Base-by-base conservation (phyloP, 108 stramenopile species). In the Conticribra weissflogii region DNA sequence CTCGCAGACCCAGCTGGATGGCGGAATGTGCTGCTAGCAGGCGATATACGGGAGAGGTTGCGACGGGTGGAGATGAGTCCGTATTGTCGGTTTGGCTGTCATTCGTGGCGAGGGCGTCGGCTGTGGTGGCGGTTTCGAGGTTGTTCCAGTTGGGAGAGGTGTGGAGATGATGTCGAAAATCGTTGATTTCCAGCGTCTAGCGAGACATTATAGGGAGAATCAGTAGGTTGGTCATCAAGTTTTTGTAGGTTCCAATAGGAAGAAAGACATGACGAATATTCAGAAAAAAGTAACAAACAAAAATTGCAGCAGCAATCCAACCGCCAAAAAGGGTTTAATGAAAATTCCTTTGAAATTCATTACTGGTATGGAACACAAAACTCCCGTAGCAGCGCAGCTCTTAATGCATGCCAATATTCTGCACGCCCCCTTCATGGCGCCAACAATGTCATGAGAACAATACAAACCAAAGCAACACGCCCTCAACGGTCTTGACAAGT, bases 121-220 rank as follows among this genome's bases (percentile, higher is more conserved):
- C 12, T 50, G 63, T 65, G 50, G 21, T 33, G 50, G 28, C 31
- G 25, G 2, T 51, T 33, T 7, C 63, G 63, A 21, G 53, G 50
- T 12, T 12, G 12, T 41, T 41, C 36, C 36, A 41, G 5, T 51
- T 51, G n/a, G 50, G 18, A 34, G 63, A 65, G 2, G 19, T 52
- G 51, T 53, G 31, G 51, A 72, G 61, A 7, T 54, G 61, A 19
- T 72, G 71, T 4, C 61, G 36, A 59, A 72, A 72, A 33, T 72
- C 71, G 23, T 72, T 72, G 19, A 72, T 25, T 63, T 72, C 71
- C 22, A 72, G 71, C 3, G 71, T 72, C 62, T 67, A 45, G 36
- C 36, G 34, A 28, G 24, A 16, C 19, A 2, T 16, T 16, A n/a
- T 16, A 19, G 15, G 53, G 16, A 19, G 16, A 64, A 50, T n/a